These are phyloP conservation scores for Exophiala viscosa DNA, from an alignment of 2,329 filamentous ascomycete genomes.

Conservation along the genomic window DNA sequence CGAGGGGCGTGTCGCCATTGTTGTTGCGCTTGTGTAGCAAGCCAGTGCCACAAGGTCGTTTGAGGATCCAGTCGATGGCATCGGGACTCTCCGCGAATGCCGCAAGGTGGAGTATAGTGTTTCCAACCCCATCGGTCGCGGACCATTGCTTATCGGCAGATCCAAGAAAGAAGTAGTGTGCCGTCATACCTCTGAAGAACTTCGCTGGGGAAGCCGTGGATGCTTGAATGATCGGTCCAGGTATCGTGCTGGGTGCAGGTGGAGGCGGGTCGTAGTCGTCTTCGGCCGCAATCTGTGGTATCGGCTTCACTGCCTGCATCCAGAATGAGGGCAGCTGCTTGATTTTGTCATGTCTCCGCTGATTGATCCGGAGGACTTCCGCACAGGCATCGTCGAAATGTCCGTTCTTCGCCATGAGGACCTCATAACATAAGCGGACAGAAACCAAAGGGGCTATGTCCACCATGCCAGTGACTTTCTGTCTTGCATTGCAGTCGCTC, in stretches of 20 bases:
- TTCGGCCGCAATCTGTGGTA: neutral
- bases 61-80: constrained; percentile 31
- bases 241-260: neutral
- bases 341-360: too few relatives aligned
- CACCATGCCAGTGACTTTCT: too few relatives aligned
- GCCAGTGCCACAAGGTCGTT: constrained; percentile 15
- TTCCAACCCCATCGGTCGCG: constrained; percentile 16
- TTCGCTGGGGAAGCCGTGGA: neutral
- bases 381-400: too few relatives aligned
- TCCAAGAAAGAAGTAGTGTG: neutral
- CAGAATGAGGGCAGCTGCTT: too few relatives aligned
- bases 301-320: neutral
- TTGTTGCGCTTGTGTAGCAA: constrained; percentile 29
- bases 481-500: too few relatives aligned
- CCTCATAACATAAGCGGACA: too few relatives aligned
- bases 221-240: neutral
- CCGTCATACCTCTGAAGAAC: neutral
- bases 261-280: neutral
- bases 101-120: constrained; percentile 31
- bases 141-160: constrained; percentile 4
- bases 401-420: too few relatives aligned
- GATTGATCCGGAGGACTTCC: too few relatives aligned
- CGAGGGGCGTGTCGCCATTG: constrained; percentile 34
- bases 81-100: constrained; percentile 25
- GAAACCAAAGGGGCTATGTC: too few relatives aligned